A percentile compares a stretch with the other conserved stretches of the same genome.
phyloP scores from a whole-genome alignment of 2,329 filamentous ascomycete species.

The Alternaria burnsii region DNA sequence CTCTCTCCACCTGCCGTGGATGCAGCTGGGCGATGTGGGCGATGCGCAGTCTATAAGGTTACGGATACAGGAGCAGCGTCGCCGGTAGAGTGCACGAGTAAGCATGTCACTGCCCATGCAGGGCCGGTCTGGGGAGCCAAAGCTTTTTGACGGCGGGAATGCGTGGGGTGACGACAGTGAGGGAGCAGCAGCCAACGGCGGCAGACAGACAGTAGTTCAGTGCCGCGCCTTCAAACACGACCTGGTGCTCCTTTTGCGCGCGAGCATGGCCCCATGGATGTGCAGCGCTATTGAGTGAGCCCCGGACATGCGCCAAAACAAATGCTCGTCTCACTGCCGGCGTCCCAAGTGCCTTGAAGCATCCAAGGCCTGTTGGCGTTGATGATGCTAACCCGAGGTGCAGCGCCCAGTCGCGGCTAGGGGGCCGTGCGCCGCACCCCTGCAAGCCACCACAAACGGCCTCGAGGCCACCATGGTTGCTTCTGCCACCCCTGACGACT shows the following conservation, averaged over 20 bases:
- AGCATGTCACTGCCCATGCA: conserved; percentile 24
- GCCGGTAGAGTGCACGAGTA: background rate
- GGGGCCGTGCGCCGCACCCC: conserved; percentile 1
- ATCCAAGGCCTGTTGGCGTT: background rate
- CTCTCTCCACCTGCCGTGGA: conserved; percentile 6
- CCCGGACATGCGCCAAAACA: conserved; percentile 22
- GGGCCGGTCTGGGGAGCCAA: conserved; percentile 9
- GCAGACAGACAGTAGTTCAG: conserved; percentile 9
- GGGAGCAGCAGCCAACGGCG: conserved; percentile 11
- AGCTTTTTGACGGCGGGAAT: conserved; percentile 20
- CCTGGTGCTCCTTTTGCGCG: conserved; percentile 26
- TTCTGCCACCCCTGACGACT: conserved; percentile 4
- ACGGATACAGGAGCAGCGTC: background rate
- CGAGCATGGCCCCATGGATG: conserved; percentile 16
- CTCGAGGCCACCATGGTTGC: conserved; percentile 5
- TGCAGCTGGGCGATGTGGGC: conserved; percentile 13
- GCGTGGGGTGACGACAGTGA: conserved; percentile 28
- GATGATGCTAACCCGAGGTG: conserved; percentile 11
- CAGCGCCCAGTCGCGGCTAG: conserved; percentile 2
- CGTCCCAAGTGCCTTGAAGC: background rate
- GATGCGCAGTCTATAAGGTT: background rate
- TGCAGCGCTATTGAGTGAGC: conserved; percentile 8
- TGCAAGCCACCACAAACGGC: conserved; percentile 18
- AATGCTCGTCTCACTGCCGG: conserved; percentile 13
- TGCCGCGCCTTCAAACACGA: conserved; percentile 6